Base-by-base conservation (phyloP, 2,329 filamentous ascomycete species). In the Fusarium longipes region DNA sequence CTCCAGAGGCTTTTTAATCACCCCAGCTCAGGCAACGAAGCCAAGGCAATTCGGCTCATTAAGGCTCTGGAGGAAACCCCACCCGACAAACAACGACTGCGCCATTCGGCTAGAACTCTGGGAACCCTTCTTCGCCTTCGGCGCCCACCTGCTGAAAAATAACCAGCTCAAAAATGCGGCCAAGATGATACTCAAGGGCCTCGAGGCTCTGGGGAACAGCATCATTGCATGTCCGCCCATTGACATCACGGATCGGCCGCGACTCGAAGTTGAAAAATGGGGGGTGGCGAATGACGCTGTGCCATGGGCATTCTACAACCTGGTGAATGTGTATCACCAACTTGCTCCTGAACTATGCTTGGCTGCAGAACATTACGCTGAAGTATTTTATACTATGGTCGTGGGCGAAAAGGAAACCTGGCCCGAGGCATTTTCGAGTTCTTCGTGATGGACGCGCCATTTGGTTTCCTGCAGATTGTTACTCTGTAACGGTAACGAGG, bases 361-460 rank as follows among this genome's bases (percentile, higher is more conserved):
- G 11, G 27, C 15, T 8, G 45, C 45, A 22, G 45, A 39, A 8
- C 11, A 40, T 27, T 53, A 33, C n/a, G 53, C 45, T 9, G 8
- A 33, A 18, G 3, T 56, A 3, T 40, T 27, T 18, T 56, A 52
- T 52, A 5, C 22, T 5, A 53, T 56, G 15, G 2, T 56, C 3
- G 45, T 52, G 5, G 35, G 53, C 3, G 53, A 56, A 15, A 52
- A 32, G 15, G 53, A 40, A 39, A 52, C 45, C 5, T 52, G 27
- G 22, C 22, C 45, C 1, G 20, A 56, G 14, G 14, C 40, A 5
- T 33, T 56, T 24, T 27, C n/a, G 2, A 14, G 11, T 36, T 49
- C 42, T 24, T 54, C 2, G 6, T 54, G 15, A 49, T 30, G 3
- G 15, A 24, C 11, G 8, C 9, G 12, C 11, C 4, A 20, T n/a